Evolutionary conservation across 2,329 filamentous ascomycete species (phyloP).

Genomic region (Aspergillus felis): DNA sequence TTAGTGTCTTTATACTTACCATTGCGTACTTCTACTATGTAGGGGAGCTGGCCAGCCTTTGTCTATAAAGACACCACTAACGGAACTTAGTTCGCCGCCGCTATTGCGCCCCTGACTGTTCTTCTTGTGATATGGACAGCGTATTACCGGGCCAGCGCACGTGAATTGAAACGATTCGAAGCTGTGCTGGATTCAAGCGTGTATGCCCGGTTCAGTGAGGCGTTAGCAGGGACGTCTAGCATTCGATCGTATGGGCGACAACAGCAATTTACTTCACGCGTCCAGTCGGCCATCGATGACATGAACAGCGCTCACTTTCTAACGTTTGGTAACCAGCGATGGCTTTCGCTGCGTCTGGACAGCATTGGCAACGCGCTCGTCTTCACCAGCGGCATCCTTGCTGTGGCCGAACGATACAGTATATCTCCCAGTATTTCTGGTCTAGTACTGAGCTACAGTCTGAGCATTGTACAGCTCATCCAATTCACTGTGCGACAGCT

Average conservation of each 20-base stretch:
- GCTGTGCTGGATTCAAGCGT: slow-evolving; percentile 62
- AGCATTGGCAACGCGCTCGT: slow-evolving; percentile 78
- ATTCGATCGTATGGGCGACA: slow-evolving; percentile 84
- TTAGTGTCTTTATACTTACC: not conserved
- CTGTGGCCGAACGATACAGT: slow-evolving; percentile 81
- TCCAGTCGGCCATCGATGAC: slow-evolving; percentile 71
- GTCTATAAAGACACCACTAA: not conserved
- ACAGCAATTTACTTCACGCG: slow-evolving; percentile 64
- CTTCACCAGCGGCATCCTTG: slow-evolving; percentile 81
- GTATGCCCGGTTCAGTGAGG: slow-evolving; percentile 83
- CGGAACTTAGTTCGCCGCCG: not conserved
- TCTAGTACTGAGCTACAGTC: slow-evolving; percentile 83
- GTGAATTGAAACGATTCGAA: slow-evolving; percentile 36
- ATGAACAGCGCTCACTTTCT: slow-evolving; percentile 93
- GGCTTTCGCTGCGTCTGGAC: slow-evolving; percentile 80
- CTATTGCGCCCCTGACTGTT: not conserved
- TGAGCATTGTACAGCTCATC: slow-evolving; percentile 90
- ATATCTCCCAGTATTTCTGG: slow-evolving; percentile 79
- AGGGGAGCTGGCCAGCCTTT: not conserved
- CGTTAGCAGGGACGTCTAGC: slow-evolving; percentile 73
- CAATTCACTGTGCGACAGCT: slow-evolving; percentile 90
- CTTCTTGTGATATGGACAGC: not conserved
- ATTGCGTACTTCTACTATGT: not conserved
- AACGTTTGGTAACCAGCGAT: slow-evolving; percentile 89
- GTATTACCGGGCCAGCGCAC: not conserved